These are phyloP conservation scores for Aquilaria sinensis DNA, from an alignment of 345 rosid species.

Conservation along the genomic window DNA sequence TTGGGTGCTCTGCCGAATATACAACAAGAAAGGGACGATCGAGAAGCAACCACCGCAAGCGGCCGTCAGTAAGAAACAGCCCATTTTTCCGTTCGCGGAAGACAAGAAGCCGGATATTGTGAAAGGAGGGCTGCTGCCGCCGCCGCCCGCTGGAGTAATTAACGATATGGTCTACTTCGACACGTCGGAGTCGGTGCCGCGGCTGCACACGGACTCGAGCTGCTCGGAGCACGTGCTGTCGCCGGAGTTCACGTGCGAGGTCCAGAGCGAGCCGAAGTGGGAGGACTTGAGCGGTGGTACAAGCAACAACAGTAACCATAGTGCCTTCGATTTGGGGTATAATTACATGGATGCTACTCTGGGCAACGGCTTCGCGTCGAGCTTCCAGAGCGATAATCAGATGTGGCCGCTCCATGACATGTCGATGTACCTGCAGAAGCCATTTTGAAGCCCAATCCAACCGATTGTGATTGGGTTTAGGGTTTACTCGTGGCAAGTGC, in stretches of 20 bases:
- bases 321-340: constrained; percentile 22
- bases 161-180: constrained; percentile 47
- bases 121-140: constrained; percentile 13
- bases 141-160: constrained; percentile 15
- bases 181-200: constrained; percentile 78
- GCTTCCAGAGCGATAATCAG: constrained; percentile 36
- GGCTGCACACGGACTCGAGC: constrained; percentile 69
- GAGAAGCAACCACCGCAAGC: constrained; percentile 40
- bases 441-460: constrained; percentile 21
- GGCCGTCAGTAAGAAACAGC: not conserved
- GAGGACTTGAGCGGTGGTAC: constrained; percentile 29
- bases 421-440: constrained; percentile 50
- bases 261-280: constrained; percentile 79
- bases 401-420: constrained; percentile 71
- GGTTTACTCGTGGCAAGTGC: not conserved
- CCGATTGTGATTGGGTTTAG: not conserved
- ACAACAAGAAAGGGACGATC: constrained; percentile 78
- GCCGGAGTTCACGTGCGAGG: constrained; percentile 85
- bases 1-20: constrained; percentile 96
- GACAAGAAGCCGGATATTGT: constrained; percentile 38
- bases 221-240: constrained; percentile 82
- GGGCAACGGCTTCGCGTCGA: constrained; percentile 28
- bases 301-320: constrained; percentile 5
- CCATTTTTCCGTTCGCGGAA: constrained; percentile 14
- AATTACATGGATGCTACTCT: constrained; percentile 49